These are phyloP conservation scores for Melastoma malabathricum DNA, from an alignment of 345 rosid genomes.

Conservation along the genomic window DNA sequence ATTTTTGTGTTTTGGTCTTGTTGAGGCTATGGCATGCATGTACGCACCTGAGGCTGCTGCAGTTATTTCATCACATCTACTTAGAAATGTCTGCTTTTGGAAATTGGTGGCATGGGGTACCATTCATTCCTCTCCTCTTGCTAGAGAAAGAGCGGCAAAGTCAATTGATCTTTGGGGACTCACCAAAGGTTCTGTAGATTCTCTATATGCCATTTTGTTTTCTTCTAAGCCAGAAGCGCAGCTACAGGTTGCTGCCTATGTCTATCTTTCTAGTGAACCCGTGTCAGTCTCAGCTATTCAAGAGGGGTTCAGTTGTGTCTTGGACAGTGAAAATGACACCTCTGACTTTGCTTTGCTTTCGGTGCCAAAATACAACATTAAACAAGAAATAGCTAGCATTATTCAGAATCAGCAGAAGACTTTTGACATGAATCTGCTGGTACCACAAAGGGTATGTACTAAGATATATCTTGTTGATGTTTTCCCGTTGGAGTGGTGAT, in stretches of 20 bases:
- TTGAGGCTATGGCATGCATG: slow-evolving; percentile 70
- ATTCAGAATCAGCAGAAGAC: slow-evolving; percentile 54
- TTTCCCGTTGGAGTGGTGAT: too few relatives aligned
- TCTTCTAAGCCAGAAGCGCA: slow-evolving; percentile 53
- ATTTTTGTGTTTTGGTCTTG: slow-evolving; percentile 76
- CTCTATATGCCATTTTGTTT: slow-evolving; percentile 72
- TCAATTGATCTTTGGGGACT: slow-evolving; percentile 89
- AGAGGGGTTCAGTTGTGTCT: slow-evolving; percentile 27
- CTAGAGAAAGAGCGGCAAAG: slow-evolving; percentile 73
- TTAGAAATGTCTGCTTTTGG: slow-evolving; percentile 54
- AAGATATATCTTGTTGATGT: not conserved
- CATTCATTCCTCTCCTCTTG: slow-evolving; percentile 40
- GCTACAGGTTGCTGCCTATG: slow-evolving; percentile 74
- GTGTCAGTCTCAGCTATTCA: slow-evolving; percentile 50
- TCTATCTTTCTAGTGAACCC: slow-evolving; percentile 68
- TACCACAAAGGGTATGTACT: slow-evolving; percentile 51
- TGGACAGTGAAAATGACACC: slow-evolving; percentile 32
- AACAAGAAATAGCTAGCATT: slow-evolving; percentile 53
- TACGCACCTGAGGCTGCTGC: slow-evolving; percentile 52
- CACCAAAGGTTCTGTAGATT: slow-evolving; percentile 59
- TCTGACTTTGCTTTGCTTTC: slow-evolving; percentile 22
- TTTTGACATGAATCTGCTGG: slow-evolving; percentile 60
- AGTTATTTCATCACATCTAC: slow-evolving; percentile 46
- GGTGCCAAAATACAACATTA: slow-evolving; percentile 45
- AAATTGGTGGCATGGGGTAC: slow-evolving; percentile 58